Evolutionary conservation across 140 eudicot genomes (phyloP).

Genomic region (Erigeron philadelphicus): DNA sequence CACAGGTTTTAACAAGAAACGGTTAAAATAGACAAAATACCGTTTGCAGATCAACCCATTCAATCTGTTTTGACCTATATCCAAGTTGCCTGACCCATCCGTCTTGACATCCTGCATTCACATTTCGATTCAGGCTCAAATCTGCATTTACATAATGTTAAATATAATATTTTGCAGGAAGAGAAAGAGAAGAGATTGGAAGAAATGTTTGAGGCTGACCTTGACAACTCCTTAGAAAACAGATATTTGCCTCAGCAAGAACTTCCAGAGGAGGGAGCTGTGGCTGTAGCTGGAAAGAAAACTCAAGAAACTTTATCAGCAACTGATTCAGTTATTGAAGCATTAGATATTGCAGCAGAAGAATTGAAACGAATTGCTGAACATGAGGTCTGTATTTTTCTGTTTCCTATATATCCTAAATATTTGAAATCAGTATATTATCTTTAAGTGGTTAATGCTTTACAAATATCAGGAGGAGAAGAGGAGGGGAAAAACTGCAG

Average conservation of each 20-base stretch:
- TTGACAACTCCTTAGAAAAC: conserved; percentile 62
- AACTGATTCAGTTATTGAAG: conserved; percentile 83
- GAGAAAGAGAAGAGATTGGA: conserved; percentile 95
- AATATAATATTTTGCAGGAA: conserved; percentile 47
- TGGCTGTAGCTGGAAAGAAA: conserved; percentile 80
- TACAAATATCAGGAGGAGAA: conserved; percentile 59
- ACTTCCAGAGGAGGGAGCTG: conserved; percentile 96
- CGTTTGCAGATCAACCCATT: neutral
- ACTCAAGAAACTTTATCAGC: conserved; percentile 79
- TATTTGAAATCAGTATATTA: neutral
- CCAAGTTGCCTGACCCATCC: neutral
- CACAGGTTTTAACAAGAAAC: neutral
- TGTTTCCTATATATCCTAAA: too few relatives aligned
- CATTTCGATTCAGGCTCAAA: neutral
- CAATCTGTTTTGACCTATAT: neutral
- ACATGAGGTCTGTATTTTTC: conserved; percentile 49
- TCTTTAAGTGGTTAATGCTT: neutral
- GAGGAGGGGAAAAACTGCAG: conserved; percentile 47
- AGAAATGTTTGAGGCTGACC: conserved; percentile 86
- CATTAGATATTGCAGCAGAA: conserved; percentile 72
- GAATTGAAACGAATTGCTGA: conserved; percentile 80
- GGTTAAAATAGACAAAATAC: neutral
- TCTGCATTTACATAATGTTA: neutral
- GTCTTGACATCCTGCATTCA: neutral
- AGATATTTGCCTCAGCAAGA: conserved; percentile 73